Evolutionary conservation across 305 asterid genomes (phyloP).

Genomic region (Fraxinus albicans): DNA sequence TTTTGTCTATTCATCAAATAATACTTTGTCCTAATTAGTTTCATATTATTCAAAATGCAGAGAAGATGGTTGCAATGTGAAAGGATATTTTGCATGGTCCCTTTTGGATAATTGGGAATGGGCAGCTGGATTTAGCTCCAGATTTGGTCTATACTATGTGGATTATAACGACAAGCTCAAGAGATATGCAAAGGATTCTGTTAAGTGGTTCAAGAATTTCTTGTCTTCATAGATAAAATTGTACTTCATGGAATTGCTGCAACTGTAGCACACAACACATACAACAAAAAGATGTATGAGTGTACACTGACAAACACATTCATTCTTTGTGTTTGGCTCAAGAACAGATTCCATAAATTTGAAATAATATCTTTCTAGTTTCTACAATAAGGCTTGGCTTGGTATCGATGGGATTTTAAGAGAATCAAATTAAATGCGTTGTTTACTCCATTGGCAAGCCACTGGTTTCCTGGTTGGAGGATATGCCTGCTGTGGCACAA

Average conservation of each 20-base stretch:
- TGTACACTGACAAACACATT: background rate
- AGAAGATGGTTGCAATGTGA: slow-evolving; percentile 84
- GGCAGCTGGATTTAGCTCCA: slow-evolving; percentile 70
- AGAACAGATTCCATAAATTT: background rate
- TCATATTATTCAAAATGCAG: slow-evolving; percentile 32
- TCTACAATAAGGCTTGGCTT: too few species aligned
- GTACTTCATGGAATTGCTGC: background rate
- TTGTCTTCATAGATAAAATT: slow-evolving; percentile 36
- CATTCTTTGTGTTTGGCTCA: background rate
- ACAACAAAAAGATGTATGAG: background rate
- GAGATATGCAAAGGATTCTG: slow-evolving; percentile 85
- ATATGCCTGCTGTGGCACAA: too few species aligned
- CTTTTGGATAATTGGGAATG: slow-evolving; percentile 93
- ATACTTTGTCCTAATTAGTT: background rate
- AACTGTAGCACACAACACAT: background rate
- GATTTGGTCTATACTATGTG: slow-evolving; percentile 78
- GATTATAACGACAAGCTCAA: slow-evolving; percentile 67
- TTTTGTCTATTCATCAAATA: background rate
- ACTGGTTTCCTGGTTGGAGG: too few species aligned
- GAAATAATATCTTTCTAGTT: too few species aligned
- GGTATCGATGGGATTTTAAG: too few species aligned
- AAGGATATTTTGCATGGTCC: slow-evolving; percentile 88
- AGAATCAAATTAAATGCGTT: too few species aligned
- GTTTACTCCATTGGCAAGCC: too few species aligned
- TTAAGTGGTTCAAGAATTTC: slow-evolving; percentile 76